These are phyloP conservation scores for Colletotrichum lentis DNA, from an alignment of 2,329 filamentous ascomycete species.

Conservation along the genomic window DNA sequence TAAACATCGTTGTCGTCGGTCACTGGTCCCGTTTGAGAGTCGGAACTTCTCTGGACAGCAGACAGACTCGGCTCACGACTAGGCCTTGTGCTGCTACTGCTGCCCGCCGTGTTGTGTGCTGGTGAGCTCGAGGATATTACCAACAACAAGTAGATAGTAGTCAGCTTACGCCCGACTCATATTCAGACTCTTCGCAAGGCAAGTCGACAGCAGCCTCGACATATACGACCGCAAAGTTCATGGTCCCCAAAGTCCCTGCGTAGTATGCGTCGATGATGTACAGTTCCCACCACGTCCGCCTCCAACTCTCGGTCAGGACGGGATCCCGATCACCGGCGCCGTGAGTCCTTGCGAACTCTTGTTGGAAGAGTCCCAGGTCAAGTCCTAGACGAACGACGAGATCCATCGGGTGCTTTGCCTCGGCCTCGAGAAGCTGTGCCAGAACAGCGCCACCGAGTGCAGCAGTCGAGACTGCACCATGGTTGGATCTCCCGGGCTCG, in stretches of 20 bases:
- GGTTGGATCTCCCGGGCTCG: slow-evolving; percentile 40
- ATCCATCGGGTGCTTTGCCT: slow-evolving; percentile 46
- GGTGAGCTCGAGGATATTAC: not conserved
- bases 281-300: slow-evolving; percentile 77
- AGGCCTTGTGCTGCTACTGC: not conserved
- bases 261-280: slow-evolving; percentile 67
- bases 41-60: not conserved
- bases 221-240: slow-evolving; percentile 44
- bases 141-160: too few relatives aligned
- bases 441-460: slow-evolving; percentile 50
- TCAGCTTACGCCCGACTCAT: slow-evolving; percentile 51
- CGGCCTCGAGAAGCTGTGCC: slow-evolving; percentile 42
- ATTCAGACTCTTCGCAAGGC: slow-evolving; percentile 71
- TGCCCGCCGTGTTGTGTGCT: slow-evolving; percentile 42
- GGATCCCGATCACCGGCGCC: slow-evolving; percentile 59
- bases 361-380: slow-evolving; percentile 66
- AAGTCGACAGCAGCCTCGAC: slow-evolving; percentile 64
- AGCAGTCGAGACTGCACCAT: slow-evolving; percentile 50
- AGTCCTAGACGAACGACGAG: slow-evolving; percentile 66
- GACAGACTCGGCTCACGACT: not conserved
- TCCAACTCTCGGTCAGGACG: slow-evolving; percentile 64
- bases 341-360: slow-evolving; percentile 60
- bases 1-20: not conserved
- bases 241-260: slow-evolving; percentile 44
- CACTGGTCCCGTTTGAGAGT: not conserved